phyloP scores from a whole-genome alignment of 2,329 filamentous ascomycete species.

The Colletotrichum nymphaeae region DNA sequence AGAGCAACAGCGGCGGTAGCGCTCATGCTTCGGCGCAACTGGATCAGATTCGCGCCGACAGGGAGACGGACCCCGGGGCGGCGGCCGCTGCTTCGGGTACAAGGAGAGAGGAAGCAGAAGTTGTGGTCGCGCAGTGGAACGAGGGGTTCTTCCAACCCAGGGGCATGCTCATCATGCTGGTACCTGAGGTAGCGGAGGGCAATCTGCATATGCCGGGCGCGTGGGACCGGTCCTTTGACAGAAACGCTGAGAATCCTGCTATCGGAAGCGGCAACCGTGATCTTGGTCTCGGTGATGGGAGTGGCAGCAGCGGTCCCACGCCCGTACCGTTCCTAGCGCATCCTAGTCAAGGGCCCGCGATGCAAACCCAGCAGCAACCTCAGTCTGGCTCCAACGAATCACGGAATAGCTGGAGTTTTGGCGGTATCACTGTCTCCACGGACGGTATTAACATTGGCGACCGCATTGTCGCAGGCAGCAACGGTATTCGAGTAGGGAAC shows the following conservation, averaged over 20 bases:
- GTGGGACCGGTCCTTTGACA: slow-evolving; percentile 46
- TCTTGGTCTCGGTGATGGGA: background rate
- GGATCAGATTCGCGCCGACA: slow-evolving; percentile 46
- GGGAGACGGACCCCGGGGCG: slow-evolving; percentile 46
- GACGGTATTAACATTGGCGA: slow-evolving; percentile 57
- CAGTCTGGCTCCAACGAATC: slow-evolving; percentile 37
- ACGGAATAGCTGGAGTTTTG: slow-evolving; percentile 44
- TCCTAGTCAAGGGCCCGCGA: slow-evolving; percentile 18
- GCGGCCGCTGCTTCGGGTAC: background rate
- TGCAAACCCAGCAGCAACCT: slow-evolving; percentile 33
- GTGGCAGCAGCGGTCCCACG: background rate
- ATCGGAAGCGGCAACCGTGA: background rate
- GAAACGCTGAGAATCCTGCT: slow-evolving; percentile 15
- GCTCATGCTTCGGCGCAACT: slow-evolving; percentile 55
- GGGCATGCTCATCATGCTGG: slow-evolving; percentile 55
- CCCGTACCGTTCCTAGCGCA: slow-evolving; percentile 11
- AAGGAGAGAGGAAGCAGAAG: slow-evolving; percentile 33
- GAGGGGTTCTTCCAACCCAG: slow-evolving; percentile 65
- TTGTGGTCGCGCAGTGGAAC: slow-evolving; percentile 66
- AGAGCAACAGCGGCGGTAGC: slow-evolving; percentile 40
- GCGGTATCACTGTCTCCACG: slow-evolving; percentile 54
- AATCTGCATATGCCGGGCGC: slow-evolving; percentile 44
- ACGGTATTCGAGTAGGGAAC: slow-evolving; percentile 58
- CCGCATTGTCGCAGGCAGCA: slow-evolving; percentile 55
- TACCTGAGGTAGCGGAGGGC: slow-evolving; percentile 37